Evolutionary conservation across 1,284 basidiomycete genomes (phyloP).

Genomic region (Cryptococcus sp.): DNA sequence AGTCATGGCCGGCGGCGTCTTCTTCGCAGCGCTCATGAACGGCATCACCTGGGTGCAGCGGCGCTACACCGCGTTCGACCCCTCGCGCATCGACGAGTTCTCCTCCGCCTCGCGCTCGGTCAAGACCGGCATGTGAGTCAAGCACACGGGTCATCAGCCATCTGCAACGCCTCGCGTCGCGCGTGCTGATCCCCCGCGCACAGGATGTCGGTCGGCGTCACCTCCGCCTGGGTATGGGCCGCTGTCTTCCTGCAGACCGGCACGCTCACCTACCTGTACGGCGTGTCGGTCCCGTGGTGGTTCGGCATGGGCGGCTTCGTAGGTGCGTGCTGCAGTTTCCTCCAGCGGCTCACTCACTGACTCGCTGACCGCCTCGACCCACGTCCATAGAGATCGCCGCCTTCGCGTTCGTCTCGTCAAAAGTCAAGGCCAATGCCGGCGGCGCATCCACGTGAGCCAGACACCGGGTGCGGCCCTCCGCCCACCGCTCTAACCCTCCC

Average conservation of each 20-base stretch:
- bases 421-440: slow-evolving; percentile 14
- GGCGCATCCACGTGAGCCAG: slow-evolving; percentile 11
- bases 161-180: no score
- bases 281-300: slow-evolving; percentile 12
- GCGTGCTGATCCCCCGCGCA: no score
- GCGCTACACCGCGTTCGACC: slow-evolving; percentile 11
- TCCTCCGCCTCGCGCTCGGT: slow-evolving; percentile 12
- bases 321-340: no score
- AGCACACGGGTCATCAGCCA: no score
- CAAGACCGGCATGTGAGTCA: slow-evolving; percentile 12
- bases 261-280: slow-evolving; percentile 10
- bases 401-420: slow-evolving; percentile 13
- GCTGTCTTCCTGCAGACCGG: slow-evolving; percentile 10
- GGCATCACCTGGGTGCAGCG: slow-evolving; percentile 12
- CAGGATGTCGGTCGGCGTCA: slow-evolving; percentile 12
- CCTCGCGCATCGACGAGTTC: slow-evolving; percentile 12
- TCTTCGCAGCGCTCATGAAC: slow-evolving; percentile 12
- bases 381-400: slow-evolving; percentile 7
- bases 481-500: neutral
- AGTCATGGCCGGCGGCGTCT: slow-evolving; percentile 11
- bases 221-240: slow-evolving; percentile 12
- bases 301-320: slow-evolving; percentile 15
- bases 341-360: no score
- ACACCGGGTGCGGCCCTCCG: neutral
- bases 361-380: no score